A percentile compares a stretch with the other conserved stretches of the same genome.
These are phyloP conservation scores for Phytophthora pluvialis DNA, from an alignment of 352 stramenopile genomes.

Conservation along the genomic window DNA sequence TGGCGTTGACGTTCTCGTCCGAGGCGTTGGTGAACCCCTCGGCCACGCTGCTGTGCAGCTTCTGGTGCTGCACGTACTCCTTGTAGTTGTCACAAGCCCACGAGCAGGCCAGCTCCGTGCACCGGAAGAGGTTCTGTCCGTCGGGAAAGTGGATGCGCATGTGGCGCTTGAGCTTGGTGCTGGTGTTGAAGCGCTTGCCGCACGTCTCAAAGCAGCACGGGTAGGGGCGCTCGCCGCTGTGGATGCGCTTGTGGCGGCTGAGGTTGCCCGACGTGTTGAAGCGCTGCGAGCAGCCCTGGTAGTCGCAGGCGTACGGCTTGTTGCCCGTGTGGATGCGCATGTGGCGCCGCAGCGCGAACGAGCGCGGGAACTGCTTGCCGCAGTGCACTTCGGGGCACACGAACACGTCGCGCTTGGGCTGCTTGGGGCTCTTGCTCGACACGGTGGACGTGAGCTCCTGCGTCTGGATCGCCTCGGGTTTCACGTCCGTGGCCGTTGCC, in stretches of 20 bases:
- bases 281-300: slow-evolving; percentile 71
- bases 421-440: slow-evolving; percentile 8
- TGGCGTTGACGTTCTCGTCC: slow-evolving; percentile 29
- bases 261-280: slow-evolving; percentile 91
- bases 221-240: slow-evolving; percentile 85
- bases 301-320: slow-evolving; percentile 85
- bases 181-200: slow-evolving; percentile 89
- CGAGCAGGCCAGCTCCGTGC: slow-evolving; percentile 56
- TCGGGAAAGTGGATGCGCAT: slow-evolving; percentile 90
- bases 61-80: slow-evolving; percentile 79
- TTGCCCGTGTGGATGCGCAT: slow-evolving; percentile 87
- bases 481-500: slow-evolving; percentile 12
- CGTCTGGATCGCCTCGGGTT: slow-evolving; percentile 1
- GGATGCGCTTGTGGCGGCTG: slow-evolving; percentile 88
- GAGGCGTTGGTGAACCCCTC: slow-evolving; percentile 26
- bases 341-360: slow-evolving; percentile 83
- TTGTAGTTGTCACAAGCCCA: slow-evolving; percentile 89
- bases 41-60: slow-evolving; percentile 68
- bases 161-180: slow-evolving; percentile 90
- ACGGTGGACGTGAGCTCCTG: slow-evolving; percentile 4
- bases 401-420: slow-evolving; percentile 45
- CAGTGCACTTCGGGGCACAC: slow-evolving; percentile 80
- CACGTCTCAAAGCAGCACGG: slow-evolving; percentile 79
- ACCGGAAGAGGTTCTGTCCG: slow-evolving; percentile 77
- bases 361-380: slow-evolving; percentile 85